A percentile compares a stretch with the other conserved stretches of the same genome.
phyloP scores from a whole-genome alignment of 768 basidiomycete species.

The Ephemerocybe angulata region DNA sequence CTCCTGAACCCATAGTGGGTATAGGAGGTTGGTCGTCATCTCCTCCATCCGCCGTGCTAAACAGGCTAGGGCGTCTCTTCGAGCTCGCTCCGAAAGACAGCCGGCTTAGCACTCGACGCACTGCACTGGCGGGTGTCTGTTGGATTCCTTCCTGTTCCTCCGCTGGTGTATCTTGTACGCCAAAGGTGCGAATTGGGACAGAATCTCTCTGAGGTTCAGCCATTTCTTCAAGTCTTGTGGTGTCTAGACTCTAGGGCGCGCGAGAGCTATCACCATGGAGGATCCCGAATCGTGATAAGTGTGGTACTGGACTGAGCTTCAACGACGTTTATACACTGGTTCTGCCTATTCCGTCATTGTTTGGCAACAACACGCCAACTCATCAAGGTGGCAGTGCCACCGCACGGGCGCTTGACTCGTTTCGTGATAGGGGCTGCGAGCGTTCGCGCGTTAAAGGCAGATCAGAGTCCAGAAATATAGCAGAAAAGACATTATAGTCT shows the following conservation, averaged over 20 bases:
- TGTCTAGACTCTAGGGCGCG: background rate
- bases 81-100: constrained; percentile 13
- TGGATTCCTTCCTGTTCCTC: background rate
- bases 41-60: constrained; percentile 9
- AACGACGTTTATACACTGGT: background rate
- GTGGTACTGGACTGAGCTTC: background rate
- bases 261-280: constrained; percentile 1
- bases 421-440: background rate
- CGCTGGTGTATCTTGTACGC: constrained; percentile 10
- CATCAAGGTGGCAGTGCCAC: background rate
- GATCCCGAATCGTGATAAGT: background rate
- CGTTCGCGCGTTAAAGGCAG: background rate
- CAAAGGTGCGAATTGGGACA: constrained; percentile 14
- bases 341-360: background rate
- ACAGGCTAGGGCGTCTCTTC: constrained; percentile 5
- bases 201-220: constrained; percentile 6
- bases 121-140: constrained; percentile 4
- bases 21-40: constrained; percentile 57
- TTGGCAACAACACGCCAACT: background rate
- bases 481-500: too few relatives aligned
- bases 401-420: background rate
- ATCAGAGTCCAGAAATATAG: too few relatives aligned
- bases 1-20: constrained; percentile 63
- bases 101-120: constrained; percentile 11
- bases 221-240: background rate